Percentiles rank a stretch among this genome's conserved stretches.
phyloP scores from a whole-genome alignment of 345 rosid species.

The Eucalyptus marginata region DNA sequence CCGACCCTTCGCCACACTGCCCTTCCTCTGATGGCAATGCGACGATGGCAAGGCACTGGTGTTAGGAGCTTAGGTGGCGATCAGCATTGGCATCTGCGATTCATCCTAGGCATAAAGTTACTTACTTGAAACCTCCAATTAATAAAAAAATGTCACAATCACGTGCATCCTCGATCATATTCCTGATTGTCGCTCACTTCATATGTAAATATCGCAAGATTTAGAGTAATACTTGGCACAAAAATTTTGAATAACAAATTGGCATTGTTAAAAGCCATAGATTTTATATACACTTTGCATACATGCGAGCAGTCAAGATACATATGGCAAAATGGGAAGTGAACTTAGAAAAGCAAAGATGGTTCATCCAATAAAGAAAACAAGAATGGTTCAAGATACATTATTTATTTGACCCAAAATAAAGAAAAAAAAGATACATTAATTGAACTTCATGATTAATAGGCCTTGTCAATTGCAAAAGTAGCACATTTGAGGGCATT shows the following conservation, averaged over 20 bases:
- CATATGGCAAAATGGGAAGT: not conserved
- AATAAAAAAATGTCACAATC: not conserved
- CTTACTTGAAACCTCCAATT: not conserved
- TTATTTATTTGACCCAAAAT: no score
- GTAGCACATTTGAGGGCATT: no score
- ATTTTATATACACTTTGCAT: not conserved
- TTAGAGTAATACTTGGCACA: not conserved
- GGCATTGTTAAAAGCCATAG: not conserved
- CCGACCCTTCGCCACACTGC: no score
- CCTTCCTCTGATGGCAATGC: no score
- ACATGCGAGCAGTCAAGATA: not conserved
- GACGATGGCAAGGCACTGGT: no score
- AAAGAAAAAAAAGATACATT: no score
- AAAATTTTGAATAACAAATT: no score
- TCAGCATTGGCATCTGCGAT: no score
- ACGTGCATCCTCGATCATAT: not conserved
- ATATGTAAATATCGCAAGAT: not conserved
- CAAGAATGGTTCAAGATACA: no score
- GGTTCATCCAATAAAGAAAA: not conserved
- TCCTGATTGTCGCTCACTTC: not conserved
- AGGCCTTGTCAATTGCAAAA: no score
- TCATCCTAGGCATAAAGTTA: not conserved
- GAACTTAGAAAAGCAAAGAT: not conserved
- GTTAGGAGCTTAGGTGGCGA: no score
- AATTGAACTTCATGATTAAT: no score